phyloP scores from a whole-genome alignment of 805 yeast species.

The Ogataea neopini region DNA sequence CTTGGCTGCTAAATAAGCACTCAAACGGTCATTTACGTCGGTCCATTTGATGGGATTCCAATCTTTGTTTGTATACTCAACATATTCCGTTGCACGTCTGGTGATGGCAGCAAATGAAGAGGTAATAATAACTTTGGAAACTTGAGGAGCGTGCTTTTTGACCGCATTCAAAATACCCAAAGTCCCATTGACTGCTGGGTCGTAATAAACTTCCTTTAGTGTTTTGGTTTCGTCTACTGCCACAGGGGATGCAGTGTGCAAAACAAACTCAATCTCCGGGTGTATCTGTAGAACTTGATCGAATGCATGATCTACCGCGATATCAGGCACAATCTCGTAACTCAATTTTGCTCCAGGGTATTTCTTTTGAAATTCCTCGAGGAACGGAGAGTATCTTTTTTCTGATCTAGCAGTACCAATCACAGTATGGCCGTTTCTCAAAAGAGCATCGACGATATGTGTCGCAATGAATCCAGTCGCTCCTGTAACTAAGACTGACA shows the following conservation, averaged over 20 bases:
- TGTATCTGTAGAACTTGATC: conserved; percentile 44
- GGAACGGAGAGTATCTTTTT: conserved; percentile 42
- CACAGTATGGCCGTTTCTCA: conserved; percentile 44
- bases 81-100: neutral
- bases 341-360: conserved; percentile 26
- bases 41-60: conserved; percentile 37
- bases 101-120: conserved; percentile 53
- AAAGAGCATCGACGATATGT: conserved; percentile 36
- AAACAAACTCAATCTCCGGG: conserved; percentile 41
- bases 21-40: conserved; percentile 30
- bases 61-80: conserved; percentile 28
- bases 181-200: conserved; percentile 52
- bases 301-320: conserved; percentile 42
- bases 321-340: conserved; percentile 38
- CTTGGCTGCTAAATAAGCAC: conserved; percentile 41
- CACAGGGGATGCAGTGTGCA: conserved; percentile 52
- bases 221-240: neutral
- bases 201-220: neutral
- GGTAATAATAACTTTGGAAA: conserved; percentile 46
- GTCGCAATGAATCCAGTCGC: conserved; percentile 37
- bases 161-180: conserved; percentile 43
- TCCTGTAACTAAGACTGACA: conserved; percentile 13
- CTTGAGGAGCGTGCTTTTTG: conserved; percentile 40
- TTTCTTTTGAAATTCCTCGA: conserved; percentile 31
- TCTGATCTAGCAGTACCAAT: conserved; percentile 52